Conservation (phyloP, 2,329 filamentous ascomycete genomes). For the Nakataea oryzae region DNA sequence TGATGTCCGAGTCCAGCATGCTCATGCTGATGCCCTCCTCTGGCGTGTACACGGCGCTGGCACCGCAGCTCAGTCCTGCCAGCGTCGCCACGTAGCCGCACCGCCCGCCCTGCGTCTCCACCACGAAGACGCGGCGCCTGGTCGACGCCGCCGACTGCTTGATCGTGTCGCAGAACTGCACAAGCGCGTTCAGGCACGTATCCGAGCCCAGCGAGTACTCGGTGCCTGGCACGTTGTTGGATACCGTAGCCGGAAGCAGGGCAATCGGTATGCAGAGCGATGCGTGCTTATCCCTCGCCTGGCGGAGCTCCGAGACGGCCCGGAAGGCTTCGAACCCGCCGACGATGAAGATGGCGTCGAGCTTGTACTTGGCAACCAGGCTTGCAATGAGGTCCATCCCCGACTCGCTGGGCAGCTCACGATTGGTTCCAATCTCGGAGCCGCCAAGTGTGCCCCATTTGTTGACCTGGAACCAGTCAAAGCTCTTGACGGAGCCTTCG, state of each 20-base stretch:
- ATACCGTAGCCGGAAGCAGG: slow-evolving; percentile 90
- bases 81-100: slow-evolving; percentile 91
- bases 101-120: slow-evolving; percentile 92
- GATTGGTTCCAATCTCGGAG: slow-evolving; percentile 96
- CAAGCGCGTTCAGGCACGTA: slow-evolving; percentile 90
- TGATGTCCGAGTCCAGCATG: slow-evolving; percentile 86
- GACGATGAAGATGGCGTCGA: slow-evolving; percentile 84
- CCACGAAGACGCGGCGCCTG: slow-evolving; percentile 87
- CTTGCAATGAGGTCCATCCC: slow-evolving; percentile 75
- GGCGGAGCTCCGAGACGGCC: slow-evolving; percentile 75
- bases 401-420: slow-evolving; percentile 75
- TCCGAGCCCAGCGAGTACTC: slow-evolving; percentile 96
- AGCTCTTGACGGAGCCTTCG: slow-evolving; percentile 69
- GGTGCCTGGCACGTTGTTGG: slow-evolving; percentile 95
- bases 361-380: slow-evolving; percentile 75
- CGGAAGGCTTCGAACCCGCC: slow-evolving; percentile 97
- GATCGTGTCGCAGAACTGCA: slow-evolving; percentile 94
- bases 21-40: slow-evolving; percentile 92
- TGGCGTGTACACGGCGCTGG: slow-evolving; percentile 88
- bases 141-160: slow-evolving; percentile 94
- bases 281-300: slow-evolving; percentile 67
- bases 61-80: slow-evolving; percentile 83
- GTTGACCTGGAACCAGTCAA: slow-evolving; percentile 91
- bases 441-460: slow-evolving; percentile 93
- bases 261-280: slow-evolving; percentile 88